phyloP scores from a whole-genome alignment of 2,329 filamentous ascomycete genomes.

The Akanthomyces dipterigenus region DNA sequence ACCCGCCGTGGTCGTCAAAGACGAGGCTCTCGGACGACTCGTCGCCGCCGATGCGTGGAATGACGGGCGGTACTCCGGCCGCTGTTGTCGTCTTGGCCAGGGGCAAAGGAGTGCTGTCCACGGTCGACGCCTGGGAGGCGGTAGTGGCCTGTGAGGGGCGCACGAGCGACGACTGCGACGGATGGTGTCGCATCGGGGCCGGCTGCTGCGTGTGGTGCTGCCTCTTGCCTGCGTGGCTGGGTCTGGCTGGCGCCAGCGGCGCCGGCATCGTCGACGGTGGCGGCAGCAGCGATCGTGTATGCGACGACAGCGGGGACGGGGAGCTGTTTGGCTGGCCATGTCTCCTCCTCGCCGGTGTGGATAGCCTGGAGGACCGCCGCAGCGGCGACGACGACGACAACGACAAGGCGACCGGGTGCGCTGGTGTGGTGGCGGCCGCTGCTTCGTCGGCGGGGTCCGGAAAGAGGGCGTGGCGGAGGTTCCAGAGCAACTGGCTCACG shows the following conservation, averaged over 20 bases:
- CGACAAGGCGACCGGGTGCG: slow-evolving; percentile 13
- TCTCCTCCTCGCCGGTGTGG: background rate
- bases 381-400: slow-evolving; percentile 10
- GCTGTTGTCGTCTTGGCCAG: background rate
- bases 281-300: slow-evolving; percentile 8
- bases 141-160: slow-evolving; percentile 32
- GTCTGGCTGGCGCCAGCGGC: slow-evolving; percentile 8
- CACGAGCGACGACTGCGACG: slow-evolving; percentile 4
- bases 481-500: slow-evolving; percentile 50
- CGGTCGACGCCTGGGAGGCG: slow-evolving; percentile 27
- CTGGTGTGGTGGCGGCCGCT: background rate
- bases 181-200: too few relatives aligned
- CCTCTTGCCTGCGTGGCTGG: background rate
- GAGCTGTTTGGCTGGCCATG: slow-evolving; percentile 11
- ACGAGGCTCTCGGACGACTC: slow-evolving; percentile 12
- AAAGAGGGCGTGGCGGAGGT: slow-evolving; percentile 47
- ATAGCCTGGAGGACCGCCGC: background rate
- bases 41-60: background rate
- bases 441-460: slow-evolving; percentile 16
- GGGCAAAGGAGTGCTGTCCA: background rate
- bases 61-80: background rate
- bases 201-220: slow-evolving; percentile 1
- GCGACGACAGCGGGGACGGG: background rate
- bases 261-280: slow-evolving; percentile 17
- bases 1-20: slow-evolving; percentile 21